A percentile compares a stretch with the other conserved stretches of the same genome.
phyloP scores from a whole-genome alignment of 2,329 filamentous ascomycete genomes.

The Cladosporium sp. region DNA sequence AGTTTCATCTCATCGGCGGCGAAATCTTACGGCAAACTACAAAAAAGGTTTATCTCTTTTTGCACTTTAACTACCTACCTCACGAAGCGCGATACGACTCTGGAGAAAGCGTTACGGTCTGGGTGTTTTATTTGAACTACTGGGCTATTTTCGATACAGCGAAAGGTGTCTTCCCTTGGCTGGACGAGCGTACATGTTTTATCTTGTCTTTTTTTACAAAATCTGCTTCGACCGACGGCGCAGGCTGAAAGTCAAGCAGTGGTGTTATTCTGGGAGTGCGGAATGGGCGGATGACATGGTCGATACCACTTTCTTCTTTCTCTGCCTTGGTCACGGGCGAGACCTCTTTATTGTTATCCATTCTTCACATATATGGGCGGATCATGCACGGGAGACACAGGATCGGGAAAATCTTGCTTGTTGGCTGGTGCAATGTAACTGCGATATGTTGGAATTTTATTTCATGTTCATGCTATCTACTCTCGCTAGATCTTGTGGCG shows the following conservation, averaged over 20 bases:
- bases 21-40: conserved; percentile 15
- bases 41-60: conserved; percentile 17
- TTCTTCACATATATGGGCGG: conserved; percentile 8
- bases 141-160: conserved; percentile 19
- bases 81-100: conserved; percentile 18
- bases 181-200: conserved; percentile 16
- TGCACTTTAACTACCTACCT: conserved; percentile 14
- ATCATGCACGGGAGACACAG: conserved; percentile 11
- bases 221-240: conserved; percentile 8
- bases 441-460: conserved; percentile 7
- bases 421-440: conserved; percentile 11
- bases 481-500: conserved; percentile 8
- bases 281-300: conserved; percentile 7
- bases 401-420: conserved; percentile 13
- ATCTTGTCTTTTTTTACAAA: conserved; percentile 14
- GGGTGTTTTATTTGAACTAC: conserved; percentile 20
- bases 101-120: conserved; percentile 21
- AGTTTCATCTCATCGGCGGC: conserved; percentile 16
- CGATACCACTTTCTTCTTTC: conserved; percentile 21
- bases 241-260: conserved; percentile 9
- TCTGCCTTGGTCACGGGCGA: conserved; percentile 20
- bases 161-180: conserved; percentile 14
- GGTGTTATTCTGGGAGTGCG: conserved; percentile 12
- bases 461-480: background rate
- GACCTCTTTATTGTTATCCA: conserved; percentile 11